Evolutionary conservation across 2,329 filamentous ascomycete species (phyloP).

Genomic region (Epicoccum sorghinum): DNA sequence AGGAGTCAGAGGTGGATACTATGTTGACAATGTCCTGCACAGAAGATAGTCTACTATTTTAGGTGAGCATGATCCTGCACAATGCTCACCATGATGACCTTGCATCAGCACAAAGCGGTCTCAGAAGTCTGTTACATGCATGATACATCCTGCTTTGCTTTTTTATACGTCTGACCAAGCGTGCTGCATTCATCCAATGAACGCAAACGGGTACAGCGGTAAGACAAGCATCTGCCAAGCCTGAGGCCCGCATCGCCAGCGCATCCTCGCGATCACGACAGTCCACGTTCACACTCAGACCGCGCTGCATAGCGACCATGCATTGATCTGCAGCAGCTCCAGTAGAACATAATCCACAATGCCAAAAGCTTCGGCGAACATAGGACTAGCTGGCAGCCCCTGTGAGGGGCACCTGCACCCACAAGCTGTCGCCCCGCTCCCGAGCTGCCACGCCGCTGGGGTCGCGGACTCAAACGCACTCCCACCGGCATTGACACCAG

Average conservation of each 20-base stretch:
- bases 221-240: constrained; percentile 24
- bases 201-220: constrained; percentile 20
- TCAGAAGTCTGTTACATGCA: too few species aligned
- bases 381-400: constrained; percentile 32
- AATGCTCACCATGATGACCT: neutral
- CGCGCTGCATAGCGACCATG: constrained; percentile 42
- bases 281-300: constrained; percentile 42
- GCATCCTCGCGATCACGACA: constrained; percentile 43
- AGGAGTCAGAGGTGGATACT: constrained; percentile 8
- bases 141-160: neutral
- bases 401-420: constrained; percentile 29
- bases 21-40: constrained; percentile 11
- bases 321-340: constrained; percentile 48
- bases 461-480: constrained; percentile 30
- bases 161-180: constrained; percentile 12
- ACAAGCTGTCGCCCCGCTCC: constrained; percentile 24
- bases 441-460: constrained; percentile 27
- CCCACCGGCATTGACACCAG: constrained; percentile 43
- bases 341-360: constrained; percentile 42
- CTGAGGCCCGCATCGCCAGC: constrained; percentile 29
- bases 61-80: neutral
- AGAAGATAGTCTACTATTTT: constrained; percentile 39
- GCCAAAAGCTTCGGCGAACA: constrained; percentile 34
- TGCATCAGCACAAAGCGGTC: neutral
- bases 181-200: constrained; percentile 34